Base-by-base conservation (phyloP, 257 asterid species). In the Avicennia marina region DNA sequence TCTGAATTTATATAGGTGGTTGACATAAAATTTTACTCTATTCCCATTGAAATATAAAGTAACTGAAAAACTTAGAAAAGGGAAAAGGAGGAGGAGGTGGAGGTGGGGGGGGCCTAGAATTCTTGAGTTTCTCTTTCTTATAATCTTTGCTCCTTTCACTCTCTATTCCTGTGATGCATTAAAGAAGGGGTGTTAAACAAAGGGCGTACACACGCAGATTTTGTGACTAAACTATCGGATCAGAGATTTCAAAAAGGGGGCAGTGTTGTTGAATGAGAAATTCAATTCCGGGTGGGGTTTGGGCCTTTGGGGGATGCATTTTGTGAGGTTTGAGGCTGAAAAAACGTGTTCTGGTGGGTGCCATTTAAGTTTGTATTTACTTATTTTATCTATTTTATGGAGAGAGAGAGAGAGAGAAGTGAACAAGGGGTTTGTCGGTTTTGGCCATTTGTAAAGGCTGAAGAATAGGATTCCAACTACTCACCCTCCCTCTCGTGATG, bases 191-290 rank as follows among this genome's bases (percentile, higher is more conserved):
- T 65, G 63, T 43, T 53, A 57, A 49, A 53, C 56, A 50, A 48
- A 44, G 53, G 53, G 69, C 80, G 75, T 75, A 69, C 51, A 68
- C 83, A 83, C 77, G 88, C 84, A 81, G 76, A 71, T 61, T 65
- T 78, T 75, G 84, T 80, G 94, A 81, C 81, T 64, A 45, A 66
- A 81, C 76, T 34, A 78, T 66, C 67, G 81, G 89, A 75, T 78
- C 83, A 69, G 71, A 74, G 52, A 62, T 55, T 32, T 62, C 52
- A n/a, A n/a, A 61, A 42, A 51, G 60, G 57, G 65, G 60, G 60
- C 68, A 38, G 57, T 18, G 53, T 44, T 42, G 51, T 55, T 45
- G 64, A 66, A 66, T 57, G 64, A 44, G 38, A 45, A 17, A 34
- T 53, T 43, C 62, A 64, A 54, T 53, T 42, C 36, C n/a, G n/a